These are phyloP conservation scores for Striga hermonthica DNA, from an alignment of 305 asterid genomes.

Conservation along the genomic window DNA sequence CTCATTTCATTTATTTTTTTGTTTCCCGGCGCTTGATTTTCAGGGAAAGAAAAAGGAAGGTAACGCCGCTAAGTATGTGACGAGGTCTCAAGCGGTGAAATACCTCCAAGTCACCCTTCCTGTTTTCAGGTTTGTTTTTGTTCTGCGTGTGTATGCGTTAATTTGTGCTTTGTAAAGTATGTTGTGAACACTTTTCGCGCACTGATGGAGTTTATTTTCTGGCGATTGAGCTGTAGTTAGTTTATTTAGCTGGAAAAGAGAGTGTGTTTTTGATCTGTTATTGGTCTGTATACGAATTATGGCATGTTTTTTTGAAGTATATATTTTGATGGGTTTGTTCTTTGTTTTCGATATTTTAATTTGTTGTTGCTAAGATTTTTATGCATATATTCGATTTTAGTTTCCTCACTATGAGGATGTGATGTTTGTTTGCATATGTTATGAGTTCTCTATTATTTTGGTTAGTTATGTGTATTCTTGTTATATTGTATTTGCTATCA, in stretches of 20 bases:
- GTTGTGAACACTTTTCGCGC: background rate
- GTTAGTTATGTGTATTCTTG: background rate
- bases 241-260: no score
- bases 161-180: background rate
- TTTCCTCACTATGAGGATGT: no score
- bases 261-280: no score
- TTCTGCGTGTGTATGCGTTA: slow-evolving; percentile 8
- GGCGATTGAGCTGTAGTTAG: background rate
- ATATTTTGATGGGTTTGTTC: background rate
- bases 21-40: background rate
- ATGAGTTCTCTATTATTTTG: background rate
- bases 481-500: background rate
- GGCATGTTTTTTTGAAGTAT: background rate
- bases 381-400: no score
- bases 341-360: background rate
- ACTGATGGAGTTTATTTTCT: background rate
- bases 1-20: background rate
- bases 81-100: slow-evolving; percentile 81
- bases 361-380: background rate
- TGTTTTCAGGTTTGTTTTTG: slow-evolving; percentile 61
- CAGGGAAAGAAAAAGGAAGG: slow-evolving; percentile 99
- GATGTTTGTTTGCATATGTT: no score
- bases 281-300: background rate
- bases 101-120: slow-evolving; percentile 82
- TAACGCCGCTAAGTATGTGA: slow-evolving; percentile 81